Base-by-base conservation (phyloP, 345 rosid genomes). In the Salix exigua region DNA sequence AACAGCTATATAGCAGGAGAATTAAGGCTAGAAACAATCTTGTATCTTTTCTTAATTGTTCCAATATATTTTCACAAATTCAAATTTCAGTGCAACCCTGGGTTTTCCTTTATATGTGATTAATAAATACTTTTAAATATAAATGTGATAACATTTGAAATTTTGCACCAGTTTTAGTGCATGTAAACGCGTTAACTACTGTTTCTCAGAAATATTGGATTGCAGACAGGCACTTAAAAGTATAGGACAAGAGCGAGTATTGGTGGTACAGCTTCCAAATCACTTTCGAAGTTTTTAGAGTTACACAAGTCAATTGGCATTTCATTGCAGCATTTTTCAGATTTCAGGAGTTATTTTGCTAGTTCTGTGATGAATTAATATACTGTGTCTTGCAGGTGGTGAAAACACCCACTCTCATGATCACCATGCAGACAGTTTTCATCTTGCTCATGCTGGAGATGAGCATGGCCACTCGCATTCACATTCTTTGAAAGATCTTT, bases 401-500 rank as follows among this genome's bases (percentile, higher is more conserved):
- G 96, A 84, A 31, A 92, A 90, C 84, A 85, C 94, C 76, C 96
- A 96, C 76, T 88, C 94, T 10, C 85, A 81, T 79, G 94, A 85
- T 79, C 87, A 87, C 80, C 87, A 77, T 80, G 88, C 66, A 30
- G 86, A 86, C 74, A 85, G 83, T 87, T 82, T 28, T 25, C 90
- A 87, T 82, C 84, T 75, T 78, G 86, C 72, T 65, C 84, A 81
- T 78, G 68, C 64, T 71, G 91, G 85, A 70, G 88, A 80, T 82
- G 86, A 75, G 68, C 90, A 88, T 77, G 51, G 55, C 18, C 77
- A 73, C 38, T 72, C 80, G 26, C 88, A 88, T 77, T 77, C 91
- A 14, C 96, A 94, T 86, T 91, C 94, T 81, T 38, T 96, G 71
- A 79, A 89, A 84, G 97, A 93, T 82, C 86, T 96, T 38, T 96